Conservation (phyloP, 2,329 filamentous ascomycete species). For the Sporothrix brunneoviolacea region DNA sequence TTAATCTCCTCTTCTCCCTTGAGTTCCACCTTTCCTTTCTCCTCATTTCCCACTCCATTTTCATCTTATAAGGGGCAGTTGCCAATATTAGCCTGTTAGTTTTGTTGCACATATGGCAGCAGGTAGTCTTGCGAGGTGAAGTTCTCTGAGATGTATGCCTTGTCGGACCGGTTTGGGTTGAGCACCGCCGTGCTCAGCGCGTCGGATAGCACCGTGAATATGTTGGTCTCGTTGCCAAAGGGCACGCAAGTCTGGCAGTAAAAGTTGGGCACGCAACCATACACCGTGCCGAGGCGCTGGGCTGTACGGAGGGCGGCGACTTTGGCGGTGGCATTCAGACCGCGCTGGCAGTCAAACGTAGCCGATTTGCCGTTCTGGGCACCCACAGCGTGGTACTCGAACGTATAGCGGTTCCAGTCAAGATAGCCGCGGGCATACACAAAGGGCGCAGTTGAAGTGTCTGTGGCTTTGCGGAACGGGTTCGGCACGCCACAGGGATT, state of each 20-base stretch:
- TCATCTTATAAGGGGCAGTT: conserved; percentile 6
- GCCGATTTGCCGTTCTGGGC: conserved; percentile 13
- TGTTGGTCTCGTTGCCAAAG: conserved; percentile 44
- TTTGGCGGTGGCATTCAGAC: conserved; percentile 17
- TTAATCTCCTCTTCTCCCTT: too few species aligned
- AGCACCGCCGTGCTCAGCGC: conserved; percentile 47
- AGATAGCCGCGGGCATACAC: conserved; percentile 55
- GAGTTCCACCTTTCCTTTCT: too few species aligned
- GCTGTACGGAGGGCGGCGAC: conserved; percentile 39
- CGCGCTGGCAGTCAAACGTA: conserved; percentile 18
- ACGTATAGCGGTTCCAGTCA: conserved; percentile 62
- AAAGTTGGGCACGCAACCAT: conserved; percentile 54
- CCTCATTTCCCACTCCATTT: too few species aligned
- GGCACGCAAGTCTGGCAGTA: conserved; percentile 53
- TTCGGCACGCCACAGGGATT: conserved; percentile 33
- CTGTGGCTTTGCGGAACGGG: conserved; percentile 33
- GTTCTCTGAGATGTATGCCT: conserved; percentile 36
- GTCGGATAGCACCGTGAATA: conserved; percentile 46
- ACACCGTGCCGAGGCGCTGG: conserved; percentile 49
- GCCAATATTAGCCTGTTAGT: conserved; percentile 27
- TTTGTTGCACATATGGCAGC: conserved; percentile 31
- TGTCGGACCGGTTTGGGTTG: conserved; percentile 42
- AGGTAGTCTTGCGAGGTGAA: conserved; percentile 36
- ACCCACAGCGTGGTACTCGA: conserved; percentile 54
- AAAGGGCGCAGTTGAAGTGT: conserved; percentile 32